Evolutionary conservation across 768 basidiomycete species (phyloP).

Genomic region (Phanerochaete sordida): DNA sequence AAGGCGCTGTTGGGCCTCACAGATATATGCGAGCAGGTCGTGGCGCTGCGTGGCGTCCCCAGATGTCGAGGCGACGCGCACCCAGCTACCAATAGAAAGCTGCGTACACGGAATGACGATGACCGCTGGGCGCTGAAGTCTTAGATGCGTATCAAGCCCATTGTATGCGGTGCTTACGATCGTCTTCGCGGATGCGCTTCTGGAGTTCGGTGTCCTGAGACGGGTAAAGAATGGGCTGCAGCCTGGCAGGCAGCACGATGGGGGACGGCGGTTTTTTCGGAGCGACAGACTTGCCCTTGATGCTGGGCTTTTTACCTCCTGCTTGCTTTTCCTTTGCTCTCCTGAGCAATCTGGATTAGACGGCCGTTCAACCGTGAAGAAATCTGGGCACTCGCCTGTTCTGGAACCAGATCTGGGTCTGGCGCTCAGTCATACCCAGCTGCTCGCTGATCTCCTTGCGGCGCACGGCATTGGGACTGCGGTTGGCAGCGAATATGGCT

Average conservation of each 20-base stretch:
- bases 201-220: slow-evolving; percentile 51
- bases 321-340: slow-evolving; percentile 80
- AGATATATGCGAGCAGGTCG: slow-evolving; percentile 76
- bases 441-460: slow-evolving; percentile 71
- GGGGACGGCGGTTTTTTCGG: slow-evolving; percentile 49
- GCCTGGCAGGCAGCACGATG: slow-evolving; percentile 35
- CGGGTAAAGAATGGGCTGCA: neutral
- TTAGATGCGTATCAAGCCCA: no score
- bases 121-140: no score
- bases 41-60: slow-evolving; percentile 38
- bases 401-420: slow-evolving; percentile 90
- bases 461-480: slow-evolving; percentile 67
- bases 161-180: slow-evolving; percentile 71
- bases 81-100: slow-evolving; percentile 75
- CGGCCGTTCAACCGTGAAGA: neutral
- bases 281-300: slow-evolving; percentile 28
- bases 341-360: slow-evolving; percentile 31
- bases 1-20: slow-evolving; percentile 60
- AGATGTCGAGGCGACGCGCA: slow-evolving; percentile 54
- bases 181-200: slow-evolving; percentile 66
- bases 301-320: slow-evolving; percentile 48
- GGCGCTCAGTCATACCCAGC: slow-evolving; percentile 81
- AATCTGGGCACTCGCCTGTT: slow-evolving; percentile 49
- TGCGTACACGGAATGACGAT: slow-evolving; percentile 74
- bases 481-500: slow-evolving; percentile 60